Base-by-base conservation (phyloP, 345 rosid species). In the Eucalyptus albens region DNA sequence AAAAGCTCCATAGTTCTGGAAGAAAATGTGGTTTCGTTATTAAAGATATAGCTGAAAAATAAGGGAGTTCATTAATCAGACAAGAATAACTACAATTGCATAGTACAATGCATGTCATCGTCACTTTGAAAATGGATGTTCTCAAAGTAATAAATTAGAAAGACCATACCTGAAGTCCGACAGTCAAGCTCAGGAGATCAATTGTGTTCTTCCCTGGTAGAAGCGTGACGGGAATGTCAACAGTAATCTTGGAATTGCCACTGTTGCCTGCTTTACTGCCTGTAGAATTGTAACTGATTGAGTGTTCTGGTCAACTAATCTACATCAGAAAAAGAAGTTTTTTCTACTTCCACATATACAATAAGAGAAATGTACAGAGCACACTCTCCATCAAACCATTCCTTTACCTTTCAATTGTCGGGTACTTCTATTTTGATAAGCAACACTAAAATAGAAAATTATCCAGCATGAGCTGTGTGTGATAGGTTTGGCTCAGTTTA, bases 1-100 rank as follows among this genome's bases (percentile, higher is more conserved):
- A 90, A 97, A 97, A 55, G 99, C 95, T 92, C 99, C 99, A 77
- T 97, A 97, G 87, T 98, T 97, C 99, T 97, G 98, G 29, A 65
- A 87, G 24, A 89, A 31, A 90, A 67, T 53, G 59, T 6, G 31
- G 21, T 62, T 47, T n/a, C 51, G 14, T 44, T 40, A 22, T 77
- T 77, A 40, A 77, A 42, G 47, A 22, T 21, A 19, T 19, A 40
- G 47, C 27, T 13, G 29, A 77, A 72, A 77, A 40, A 40, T 77
- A 77, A 11, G 47, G 83, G 29, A 44, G 15, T 77, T 77, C 2
- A 77, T 40, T 21, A 44, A 77, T 77, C 83, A 21, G 27, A 77
- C 83, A 77, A 77, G 62, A 51, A 50, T 40, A 31, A 21, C 47
- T 37, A 40, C 47, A 77, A 40, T 21, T 40, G 85, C 29, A 40